These are phyloP conservation scores for Diversispora eburnea DNA, from an alignment of 192 early-diverging fungal genomes.

Conservation along the genomic window DNA sequence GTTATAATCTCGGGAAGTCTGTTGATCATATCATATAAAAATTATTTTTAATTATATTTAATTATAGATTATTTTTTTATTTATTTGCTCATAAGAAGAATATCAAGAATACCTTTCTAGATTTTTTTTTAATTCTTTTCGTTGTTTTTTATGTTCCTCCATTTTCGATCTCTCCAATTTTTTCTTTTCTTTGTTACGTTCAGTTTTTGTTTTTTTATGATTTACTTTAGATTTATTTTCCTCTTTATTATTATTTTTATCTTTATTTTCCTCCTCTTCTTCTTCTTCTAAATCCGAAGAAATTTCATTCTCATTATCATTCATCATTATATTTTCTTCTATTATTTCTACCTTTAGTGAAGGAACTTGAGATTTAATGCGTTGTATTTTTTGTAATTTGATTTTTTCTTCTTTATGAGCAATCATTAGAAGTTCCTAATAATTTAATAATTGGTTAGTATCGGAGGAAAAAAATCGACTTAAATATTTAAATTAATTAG, in stretches of 20 bases:
- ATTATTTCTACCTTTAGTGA: constrained; percentile 37
- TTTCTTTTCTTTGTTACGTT: constrained; percentile 30
- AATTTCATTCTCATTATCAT: constrained; percentile 35
- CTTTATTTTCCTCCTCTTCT: constrained; percentile 27
- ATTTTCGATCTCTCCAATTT: constrained; percentile 21
- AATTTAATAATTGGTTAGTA: not conserved
- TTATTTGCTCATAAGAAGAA: not conserved
- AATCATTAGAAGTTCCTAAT: constrained; percentile 46
- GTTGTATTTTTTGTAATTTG: constrained; percentile 38
- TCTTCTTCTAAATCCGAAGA: constrained; percentile 33
- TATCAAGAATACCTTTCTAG: not conserved
- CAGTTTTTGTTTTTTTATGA: constrained; percentile 23
- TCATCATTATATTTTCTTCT: constrained; percentile 31
- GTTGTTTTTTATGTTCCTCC: constrained; percentile 29
- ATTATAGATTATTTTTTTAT: not conserved
- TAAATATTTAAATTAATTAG: not conserved
- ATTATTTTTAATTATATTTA: constrained; percentile 16
- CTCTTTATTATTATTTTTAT: not conserved
- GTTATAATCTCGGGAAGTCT: constrained; percentile 48
- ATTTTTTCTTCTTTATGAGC: constrained; percentile 57
- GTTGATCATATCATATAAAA: constrained; percentile 27
- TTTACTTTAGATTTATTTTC: not conserved
- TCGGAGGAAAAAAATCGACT: not conserved
- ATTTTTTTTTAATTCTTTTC: constrained; percentile 17
- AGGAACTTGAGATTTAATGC: constrained; percentile 43